Conservation (phyloP, 345 rosid species). For the Turritis glabra region DNA sequence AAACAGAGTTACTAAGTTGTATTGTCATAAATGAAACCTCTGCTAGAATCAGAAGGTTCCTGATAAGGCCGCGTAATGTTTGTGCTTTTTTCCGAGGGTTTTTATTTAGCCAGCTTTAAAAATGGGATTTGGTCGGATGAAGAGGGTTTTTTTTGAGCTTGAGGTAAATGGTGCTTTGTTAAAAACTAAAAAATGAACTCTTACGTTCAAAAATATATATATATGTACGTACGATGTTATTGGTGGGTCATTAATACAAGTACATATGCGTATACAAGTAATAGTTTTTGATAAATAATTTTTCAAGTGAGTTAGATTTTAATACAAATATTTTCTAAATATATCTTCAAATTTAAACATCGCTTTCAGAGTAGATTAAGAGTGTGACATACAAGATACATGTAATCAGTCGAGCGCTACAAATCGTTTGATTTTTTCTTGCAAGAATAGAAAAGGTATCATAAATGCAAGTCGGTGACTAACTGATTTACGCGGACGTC, state of each 20-base stretch:
- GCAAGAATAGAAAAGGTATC: not conserved
- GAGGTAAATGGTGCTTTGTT: not conserved
- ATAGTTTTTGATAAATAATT: too few relatives aligned
- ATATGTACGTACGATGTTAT: not conserved
- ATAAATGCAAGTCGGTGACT: slow-evolving; percentile 24
- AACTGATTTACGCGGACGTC: slow-evolving; percentile 24
- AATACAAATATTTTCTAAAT: not conserved
- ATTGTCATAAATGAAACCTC: slow-evolving; percentile 26
- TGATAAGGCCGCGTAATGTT: not conserved
- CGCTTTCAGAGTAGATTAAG: slow-evolving; percentile 9
- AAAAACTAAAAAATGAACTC: not conserved
- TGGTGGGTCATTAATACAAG: not conserved
- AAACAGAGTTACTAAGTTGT: slow-evolving; percentile 21
- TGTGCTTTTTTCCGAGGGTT: not conserved
- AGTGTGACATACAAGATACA: slow-evolving; percentile 23
- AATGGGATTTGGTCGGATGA: not conserved
- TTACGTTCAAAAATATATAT: not conserved
- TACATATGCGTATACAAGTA: not conserved
- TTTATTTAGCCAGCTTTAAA: slow-evolving; percentile 18
- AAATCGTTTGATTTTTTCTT: slow-evolving; percentile 14
- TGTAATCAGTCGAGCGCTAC: not conserved
- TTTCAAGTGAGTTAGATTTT: not conserved
- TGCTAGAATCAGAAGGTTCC: slow-evolving; percentile 20
- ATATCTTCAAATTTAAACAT: not conserved
- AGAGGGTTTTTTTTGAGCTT: not conserved